A percentile compares a stretch with the other conserved stretches of the same genome.
phyloP scores from a whole-genome alignment of 2,329 filamentous ascomycete genomes.

The Akanthomyces muscarius region DNA sequence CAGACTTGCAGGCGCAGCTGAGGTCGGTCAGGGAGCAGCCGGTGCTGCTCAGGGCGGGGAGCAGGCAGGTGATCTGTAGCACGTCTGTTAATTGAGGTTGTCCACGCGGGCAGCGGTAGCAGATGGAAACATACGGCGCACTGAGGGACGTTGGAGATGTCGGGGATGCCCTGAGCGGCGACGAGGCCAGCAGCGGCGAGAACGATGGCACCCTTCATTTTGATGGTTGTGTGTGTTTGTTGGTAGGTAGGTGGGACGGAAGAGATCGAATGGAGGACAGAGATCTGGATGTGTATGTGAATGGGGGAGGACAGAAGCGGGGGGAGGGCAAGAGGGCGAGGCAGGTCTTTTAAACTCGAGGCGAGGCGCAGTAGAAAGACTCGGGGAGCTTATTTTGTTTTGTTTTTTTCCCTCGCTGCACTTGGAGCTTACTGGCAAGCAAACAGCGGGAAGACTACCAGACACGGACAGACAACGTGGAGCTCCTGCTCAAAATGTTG shows the following conservation, averaged over 20 bases:
- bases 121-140: constrained; percentile 37
- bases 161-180: constrained; percentile 30
- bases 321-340: background rate
- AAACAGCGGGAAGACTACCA: constrained; percentile 3
- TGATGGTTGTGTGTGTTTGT: constrained; percentile 22
- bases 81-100: constrained; percentile 1
- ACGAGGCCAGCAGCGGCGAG: constrained; percentile 33
- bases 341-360: constrained; percentile 3
- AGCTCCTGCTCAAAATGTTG: background rate
- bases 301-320: background rate
- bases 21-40: constrained; percentile 36
- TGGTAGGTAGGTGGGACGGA: background rate
- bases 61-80: constrained; percentile 32
- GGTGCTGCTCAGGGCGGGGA: constrained; percentile 31
- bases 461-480: background rate
- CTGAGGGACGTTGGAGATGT: constrained; percentile 32
- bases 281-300: constrained; percentile 1
- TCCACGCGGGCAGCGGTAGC: background rate
- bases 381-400: background rate
- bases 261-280: background rate
- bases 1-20: constrained; percentile 37
- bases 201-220: constrained; percentile 39
- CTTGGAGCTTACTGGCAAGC: background rate
- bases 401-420: background rate
- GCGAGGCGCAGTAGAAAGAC: background rate